Evolutionary conservation across 2,329 filamentous ascomycete species (phyloP).

Genomic region (Penicillium sp.): DNA sequence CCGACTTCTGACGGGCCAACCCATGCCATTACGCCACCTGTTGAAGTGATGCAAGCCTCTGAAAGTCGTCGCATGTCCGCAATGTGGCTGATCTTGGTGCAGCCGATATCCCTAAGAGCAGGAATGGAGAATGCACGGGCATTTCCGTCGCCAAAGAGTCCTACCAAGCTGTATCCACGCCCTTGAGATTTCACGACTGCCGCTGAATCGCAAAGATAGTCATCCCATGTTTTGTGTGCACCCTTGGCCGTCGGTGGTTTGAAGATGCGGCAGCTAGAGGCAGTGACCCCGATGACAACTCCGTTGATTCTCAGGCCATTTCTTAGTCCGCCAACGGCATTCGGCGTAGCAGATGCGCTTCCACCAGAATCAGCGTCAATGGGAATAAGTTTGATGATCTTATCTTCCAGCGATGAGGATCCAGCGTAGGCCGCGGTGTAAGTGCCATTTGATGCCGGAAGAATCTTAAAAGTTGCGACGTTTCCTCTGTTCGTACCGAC

Average conservation of each 20-base stretch:
- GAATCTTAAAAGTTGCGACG: constrained; percentile 80
- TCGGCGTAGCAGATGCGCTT: constrained; percentile 67
- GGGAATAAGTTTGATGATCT: constrained; percentile 68
- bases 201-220: constrained; percentile 74
- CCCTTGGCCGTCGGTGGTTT: constrained; percentile 78
- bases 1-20: constrained; percentile 79
- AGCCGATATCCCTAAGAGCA: constrained; percentile 74
- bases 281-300: constrained; percentile 69
- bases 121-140: constrained; percentile 82
- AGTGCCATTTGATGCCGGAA: constrained; percentile 62
- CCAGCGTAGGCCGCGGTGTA: constrained; percentile 71
- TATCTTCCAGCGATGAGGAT: constrained; percentile 58
- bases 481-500: constrained; percentile 82
- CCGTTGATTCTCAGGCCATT: constrained; percentile 72
- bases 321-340: constrained; percentile 68
- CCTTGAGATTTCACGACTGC: constrained; percentile 67
- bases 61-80: constrained; percentile 68
- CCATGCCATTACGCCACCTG: constrained; percentile 82
- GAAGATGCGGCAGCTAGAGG: constrained; percentile 75
- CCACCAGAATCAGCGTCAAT: constrained; percentile 73
- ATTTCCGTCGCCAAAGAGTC: constrained; percentile 75
- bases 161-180: constrained; percentile 71
- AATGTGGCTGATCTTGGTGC: constrained; percentile 56
- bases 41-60: constrained; percentile 64
- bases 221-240: constrained; percentile 85